Conservation (phyloP, 768 basidiomycete species). For the Baorangia bicolor region DNA sequence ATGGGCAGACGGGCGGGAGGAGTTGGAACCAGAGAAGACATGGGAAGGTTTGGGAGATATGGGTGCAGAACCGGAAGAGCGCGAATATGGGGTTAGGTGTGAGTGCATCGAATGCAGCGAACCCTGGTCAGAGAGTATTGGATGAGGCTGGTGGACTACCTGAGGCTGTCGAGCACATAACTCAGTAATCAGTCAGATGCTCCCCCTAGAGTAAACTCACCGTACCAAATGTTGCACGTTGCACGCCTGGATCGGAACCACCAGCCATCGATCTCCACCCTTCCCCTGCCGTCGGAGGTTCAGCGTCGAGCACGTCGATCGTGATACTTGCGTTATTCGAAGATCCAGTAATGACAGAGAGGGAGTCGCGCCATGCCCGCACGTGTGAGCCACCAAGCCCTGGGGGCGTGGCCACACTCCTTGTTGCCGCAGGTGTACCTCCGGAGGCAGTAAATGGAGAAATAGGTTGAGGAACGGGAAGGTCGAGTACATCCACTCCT, state of each 20-base stretch:
- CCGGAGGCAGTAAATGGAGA: constrained; percentile 47
- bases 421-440: constrained; percentile 27
- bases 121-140: constrained; percentile 55
- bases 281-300: constrained; percentile 59
- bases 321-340: constrained; percentile 35
- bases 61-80: constrained; percentile 54
- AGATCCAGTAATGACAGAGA: constrained; percentile 32
- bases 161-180: constrained; percentile 38
- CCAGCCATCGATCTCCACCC: constrained; percentile 57
- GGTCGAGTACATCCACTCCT: constrained; percentile 49
- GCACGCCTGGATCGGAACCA: constrained; percentile 29
- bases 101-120: constrained; percentile 67
- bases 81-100: constrained; percentile 47
- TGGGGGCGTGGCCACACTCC: constrained; percentile 31
- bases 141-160: constrained; percentile 41
- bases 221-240: constrained; percentile 60
- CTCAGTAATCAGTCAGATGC: constrained; percentile 9
- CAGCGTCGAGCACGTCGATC: constrained; percentile 67
- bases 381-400: constrained; percentile 36
- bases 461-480: constrained; percentile 57
- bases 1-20: constrained; percentile 57
- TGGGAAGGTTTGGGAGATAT: constrained; percentile 44
- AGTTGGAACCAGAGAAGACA: constrained; percentile 49
- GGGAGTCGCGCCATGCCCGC: constrained; percentile 37
- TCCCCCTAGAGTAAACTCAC: constrained; percentile 40